These are phyloP conservation scores for Cubamyces lactineus DNA, from an alignment of 768 basidiomycete genomes.

Conservation along the genomic window DNA sequence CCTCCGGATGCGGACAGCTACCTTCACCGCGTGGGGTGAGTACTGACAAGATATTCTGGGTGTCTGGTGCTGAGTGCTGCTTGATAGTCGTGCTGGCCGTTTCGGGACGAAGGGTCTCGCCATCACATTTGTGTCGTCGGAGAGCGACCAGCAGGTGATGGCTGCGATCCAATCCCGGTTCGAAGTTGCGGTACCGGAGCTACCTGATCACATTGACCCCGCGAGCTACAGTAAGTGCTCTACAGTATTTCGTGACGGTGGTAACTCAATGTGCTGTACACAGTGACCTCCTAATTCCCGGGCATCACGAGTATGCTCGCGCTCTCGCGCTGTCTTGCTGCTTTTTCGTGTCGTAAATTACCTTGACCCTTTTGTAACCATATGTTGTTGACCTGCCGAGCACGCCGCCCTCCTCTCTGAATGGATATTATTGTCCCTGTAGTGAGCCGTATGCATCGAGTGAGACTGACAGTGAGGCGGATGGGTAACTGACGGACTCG, in stretches of 20 bases:
- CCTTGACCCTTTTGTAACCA: constrained; percentile 18
- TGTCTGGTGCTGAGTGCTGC: not conserved
- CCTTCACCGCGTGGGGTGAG: constrained; percentile 94
- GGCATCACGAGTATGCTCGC: constrained; percentile 6
- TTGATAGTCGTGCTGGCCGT: constrained; percentile 89
- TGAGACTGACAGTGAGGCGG: not conserved
- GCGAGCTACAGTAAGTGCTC: constrained; percentile 87
- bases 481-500: not conserved
- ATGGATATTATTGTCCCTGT: constrained; percentile 23
- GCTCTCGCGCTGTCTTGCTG: constrained; percentile 16
- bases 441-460: not conserved
- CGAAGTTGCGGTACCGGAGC: constrained; percentile 94
- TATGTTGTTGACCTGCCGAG: constrained; percentile 19
- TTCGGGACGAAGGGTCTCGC: constrained; percentile 99
- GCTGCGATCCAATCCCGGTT: constrained; percentile 93
- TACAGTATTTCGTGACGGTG: not conserved
- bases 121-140: constrained; percentile 93
- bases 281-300: constrained; percentile 29
- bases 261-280: not conserved
- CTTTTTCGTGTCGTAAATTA: constrained; percentile 25
- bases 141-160: constrained; percentile 94
- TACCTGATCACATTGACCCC: constrained; percentile 93
- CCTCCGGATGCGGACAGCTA: constrained; percentile 98
- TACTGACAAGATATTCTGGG: constrained; percentile 4
- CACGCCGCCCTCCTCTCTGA: constrained; percentile 12